Evolutionary conservation across 192 early-diverging fungal genomes (phyloP).

Genomic region (Coemansia sp.): DNA sequence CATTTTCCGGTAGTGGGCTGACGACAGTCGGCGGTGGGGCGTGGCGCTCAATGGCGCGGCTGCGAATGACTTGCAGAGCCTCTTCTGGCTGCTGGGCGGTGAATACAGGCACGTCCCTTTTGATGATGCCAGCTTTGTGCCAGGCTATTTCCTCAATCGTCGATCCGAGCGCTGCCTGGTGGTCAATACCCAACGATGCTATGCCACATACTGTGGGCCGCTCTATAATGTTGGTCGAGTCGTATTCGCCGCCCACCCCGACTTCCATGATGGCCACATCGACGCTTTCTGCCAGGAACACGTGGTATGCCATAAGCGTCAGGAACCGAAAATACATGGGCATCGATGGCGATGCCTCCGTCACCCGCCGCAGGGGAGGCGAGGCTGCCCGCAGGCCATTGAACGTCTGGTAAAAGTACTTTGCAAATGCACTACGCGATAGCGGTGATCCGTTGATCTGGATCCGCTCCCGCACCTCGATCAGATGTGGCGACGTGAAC

Average conservation of each 20-base stretch:
- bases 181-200: conserved; percentile 76
- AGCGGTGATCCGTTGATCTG: conserved; percentile 86
- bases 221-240: conserved; percentile 76
- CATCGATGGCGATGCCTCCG: conserved; percentile 20
- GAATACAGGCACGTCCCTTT: conserved; percentile 65
- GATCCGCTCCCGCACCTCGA: conserved; percentile 90
- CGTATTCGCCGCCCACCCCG: conserved; percentile 81
- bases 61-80: conserved; percentile 64
- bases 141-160: conserved; percentile 76
- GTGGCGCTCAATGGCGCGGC: conserved; percentile 64
- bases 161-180: conserved; percentile 64
- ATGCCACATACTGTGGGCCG: conserved; percentile 76
- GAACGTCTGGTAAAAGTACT: conserved; percentile 88
- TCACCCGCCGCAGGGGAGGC: conserved; percentile 27
- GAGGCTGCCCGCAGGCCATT: conserved; percentile 56
- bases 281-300: conserved; percentile 77
- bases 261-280: conserved; percentile 81
- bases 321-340: conserved; percentile 90
- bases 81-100: conserved; percentile 66
- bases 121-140: conserved; percentile 86
- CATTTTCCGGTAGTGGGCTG: background rate
- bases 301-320: conserved; percentile 86
- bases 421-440: conserved; percentile 65
- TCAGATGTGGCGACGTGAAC: conserved; percentile 91
- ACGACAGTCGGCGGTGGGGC: conserved; percentile 45